Evolutionary conservation across 192 early-diverging fungal species (phyloP), one percentile per base, ranked within the genome.

Genomic region (Cladochytrium replicatum): DNA sequence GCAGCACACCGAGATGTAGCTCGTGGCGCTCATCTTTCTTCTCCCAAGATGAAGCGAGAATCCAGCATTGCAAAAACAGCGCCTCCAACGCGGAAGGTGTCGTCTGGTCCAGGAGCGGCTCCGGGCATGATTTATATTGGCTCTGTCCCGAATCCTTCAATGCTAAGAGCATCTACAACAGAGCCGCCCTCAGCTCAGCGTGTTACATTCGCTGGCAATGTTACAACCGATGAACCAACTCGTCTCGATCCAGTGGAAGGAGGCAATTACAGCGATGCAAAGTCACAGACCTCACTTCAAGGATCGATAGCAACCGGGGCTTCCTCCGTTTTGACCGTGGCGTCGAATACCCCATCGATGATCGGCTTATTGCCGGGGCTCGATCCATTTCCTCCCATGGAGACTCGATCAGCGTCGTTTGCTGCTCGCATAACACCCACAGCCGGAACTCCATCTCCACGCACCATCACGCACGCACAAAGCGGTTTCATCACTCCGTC

Each of bases 331-430:
- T 54, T 63, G 11, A 71, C 68, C 15, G 54, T 32, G 9, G 54
- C 57, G 6, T 60, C 68, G 3, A 67, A 59, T 9, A 63, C 64
- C 7, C 65, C 67, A 6, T 52, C 55, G 48, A 27, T 57, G 24
- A 41, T 42, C 13, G n/a, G 17, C n/a, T 27, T 15, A 17, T 28
- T 6, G 17, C 17, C 23, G 46, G 43, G 21, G 24, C 32, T 44
- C 32, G 27, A 13, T 13, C n/a, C 15, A 23, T 17, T 7, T 13
- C 17, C 21, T 54, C 48, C 52, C 42, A 26, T 13, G n/a, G 11
- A 15, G 43, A 19, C 28, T 52, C 13, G 17, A 13, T 29, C 15
- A 21, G 19, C n/a, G 9, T n/a, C 29, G 19, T 9, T 43, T 42
- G n/a, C n/a, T n/a, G n/a, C n/a, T n/a, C n/a, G n/a, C n/a, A n/a